Evolutionary conservation across 2,329 filamentous ascomycete genomes (phyloP), one percentile per base, ranked within the genome.

Genomic region (Aureobasidium vineae): DNA sequence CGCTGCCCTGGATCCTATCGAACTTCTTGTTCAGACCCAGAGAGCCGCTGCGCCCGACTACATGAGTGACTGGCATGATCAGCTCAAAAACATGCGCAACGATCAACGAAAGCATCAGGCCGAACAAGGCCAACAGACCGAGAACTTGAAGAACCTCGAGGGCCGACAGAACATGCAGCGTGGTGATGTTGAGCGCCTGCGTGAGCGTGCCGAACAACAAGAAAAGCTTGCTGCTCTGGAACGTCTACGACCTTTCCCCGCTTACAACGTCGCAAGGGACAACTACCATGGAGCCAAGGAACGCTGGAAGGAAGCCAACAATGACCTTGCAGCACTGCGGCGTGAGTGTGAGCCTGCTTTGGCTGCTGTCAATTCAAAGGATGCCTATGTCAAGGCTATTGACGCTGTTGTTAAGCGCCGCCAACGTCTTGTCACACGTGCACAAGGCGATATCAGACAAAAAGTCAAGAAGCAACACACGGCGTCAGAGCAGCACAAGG

Each of bases 21-120:
- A 96, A 52, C 84, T 97, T 23, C 83, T 99, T 0, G 84, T 88
- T 67, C 91, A 95, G 72, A 99, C 95, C 0, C 88, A 97, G 69
- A 87, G 92, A 73, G 95, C 95, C 40, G 93, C 92, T 7, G 95
- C 93, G 0, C 88, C 91, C 0, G 83, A 88, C 53, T 82, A 96
- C 68, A 93, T 98, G 86, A 83, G 91, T 5, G 78, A 86, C 26
- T 91, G 88, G 86, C 93, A 98, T 74, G 83, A 87, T 2, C 77
- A 88, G 68, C 83, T 99, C 21, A 95, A 90, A 73, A 80, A 80
- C 1, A 78, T 94, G 49, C 87, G 92, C 68, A 85, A 81, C 60
- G 82, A 88, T 38, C 88, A 95, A 73, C 92, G 90, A 71, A 81
- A 82, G 26, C 71, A 89, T 1, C 83, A 89, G 70, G 77, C 81